Evolutionary conservation across 2,329 filamentous ascomycete genomes (phyloP), one percentile per base, ranked within the genome.

Genomic region (Pochonia chlamydosporia): DNA sequence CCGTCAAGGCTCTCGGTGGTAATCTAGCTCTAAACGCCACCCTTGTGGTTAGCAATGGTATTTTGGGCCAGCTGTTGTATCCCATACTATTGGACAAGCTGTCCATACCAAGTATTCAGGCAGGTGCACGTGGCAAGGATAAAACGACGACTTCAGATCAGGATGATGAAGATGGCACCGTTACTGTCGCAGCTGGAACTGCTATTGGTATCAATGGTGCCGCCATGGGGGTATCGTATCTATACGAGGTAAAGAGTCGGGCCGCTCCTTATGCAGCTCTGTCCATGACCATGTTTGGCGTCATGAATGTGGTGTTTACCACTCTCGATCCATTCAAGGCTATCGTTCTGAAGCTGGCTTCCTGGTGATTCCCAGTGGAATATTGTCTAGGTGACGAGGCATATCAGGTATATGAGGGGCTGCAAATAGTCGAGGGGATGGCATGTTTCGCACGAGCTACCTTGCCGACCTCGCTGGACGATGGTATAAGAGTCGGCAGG

Each of bases 121-220:
- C 25, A 16, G 36, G 14, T 8, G 10, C 13, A 20, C 5, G 28
- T 5, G 16, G 16, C n/a, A 23, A 14, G 11, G 16, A 20, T n/a
- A 26, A 44, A n/a, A n/a, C n/a, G 14, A 30, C 16, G n/a, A 42
- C 13, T 5, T 11, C 18, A 14, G 40, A 35, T n/a, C n/a, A 35
- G 25, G 26, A 10, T 11, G 16, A 28, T 18, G 10, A 63, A 16
- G 64, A 67, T 45, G 59, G 52, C 11, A 44, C 70, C 0, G 48
- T 59, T 2, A 71, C 66, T 0, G 68, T 80, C 2, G 76, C 75
- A 1, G 65, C 72, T 0, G 78, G 78, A 30, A 67, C 77, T 30
- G 68, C 75, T 0, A 68, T 80, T 42, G 78, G 78, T 3, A 72
- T 81, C 63, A 82, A 81, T 52, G 76, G 76, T 1, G 77, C 77